A percentile compares a stretch with the other conserved stretches of the same genome.
phyloP scores from a whole-genome alignment of 345 rosid genomes.

The Eucalyptus microcorys region DNA sequence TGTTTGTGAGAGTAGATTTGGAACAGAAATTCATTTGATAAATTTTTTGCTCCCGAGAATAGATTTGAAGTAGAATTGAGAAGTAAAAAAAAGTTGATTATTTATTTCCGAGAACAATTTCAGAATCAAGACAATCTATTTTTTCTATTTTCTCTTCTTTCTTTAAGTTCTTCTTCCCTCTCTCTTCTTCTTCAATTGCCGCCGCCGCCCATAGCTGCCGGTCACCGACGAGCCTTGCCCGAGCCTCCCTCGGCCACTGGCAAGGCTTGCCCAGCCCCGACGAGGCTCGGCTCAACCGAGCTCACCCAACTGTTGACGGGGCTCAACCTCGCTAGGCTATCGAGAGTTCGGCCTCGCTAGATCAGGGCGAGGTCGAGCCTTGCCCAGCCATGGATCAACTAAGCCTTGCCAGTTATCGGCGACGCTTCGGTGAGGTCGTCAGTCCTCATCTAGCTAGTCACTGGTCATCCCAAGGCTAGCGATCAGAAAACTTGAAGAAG shows the following conservation, averaged over 20 bases:
- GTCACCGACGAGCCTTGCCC: accelerated
- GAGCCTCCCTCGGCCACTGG: accelerated
- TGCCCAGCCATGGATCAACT: accelerated
- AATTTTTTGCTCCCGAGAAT: accelerated
- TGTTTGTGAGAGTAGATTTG: accelerated
- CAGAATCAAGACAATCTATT: accelerated
- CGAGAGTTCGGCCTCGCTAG: accelerated
- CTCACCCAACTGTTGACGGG: accelerated
- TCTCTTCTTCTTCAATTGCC: no score
- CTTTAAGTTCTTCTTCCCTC: no score
- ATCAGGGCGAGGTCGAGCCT: no score
- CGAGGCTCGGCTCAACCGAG: no score
- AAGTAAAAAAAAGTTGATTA: no score
- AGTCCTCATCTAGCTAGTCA: accelerated
- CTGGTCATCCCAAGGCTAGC: accelerated
- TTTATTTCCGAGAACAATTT: accelerated
- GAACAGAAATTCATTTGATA: accelerated
- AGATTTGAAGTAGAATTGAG: accelerated
- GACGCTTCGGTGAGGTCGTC: no score
- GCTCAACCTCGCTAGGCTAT: no score
- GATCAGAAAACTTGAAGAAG: accelerated
- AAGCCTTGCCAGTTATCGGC: accelerated
- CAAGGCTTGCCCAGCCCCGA: accelerated
- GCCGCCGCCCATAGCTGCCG: accelerated
- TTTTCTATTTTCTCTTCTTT: no score